These are phyloP conservation scores for Cutaneotrichosporon dermatis DNA, from an alignment of 1,284 basidiomycete species.

Conservation along the genomic window DNA sequence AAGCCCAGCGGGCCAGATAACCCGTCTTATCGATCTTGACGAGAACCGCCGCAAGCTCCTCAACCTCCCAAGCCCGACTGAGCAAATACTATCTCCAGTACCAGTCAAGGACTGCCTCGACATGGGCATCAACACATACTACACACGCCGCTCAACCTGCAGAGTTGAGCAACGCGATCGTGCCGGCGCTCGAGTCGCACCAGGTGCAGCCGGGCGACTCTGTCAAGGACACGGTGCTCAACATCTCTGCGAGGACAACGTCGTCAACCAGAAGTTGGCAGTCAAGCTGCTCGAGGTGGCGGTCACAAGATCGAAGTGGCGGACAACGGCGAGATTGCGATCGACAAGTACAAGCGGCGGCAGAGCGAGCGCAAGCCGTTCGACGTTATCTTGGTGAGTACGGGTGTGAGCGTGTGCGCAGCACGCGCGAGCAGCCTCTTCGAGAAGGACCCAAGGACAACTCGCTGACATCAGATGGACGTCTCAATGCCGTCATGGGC, in stretches of 20 bases:
- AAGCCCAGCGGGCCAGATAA: conserved; percentile 34
- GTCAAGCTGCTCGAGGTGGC: conserved; percentile 97
- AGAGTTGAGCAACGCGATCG: conserved; percentile 89
- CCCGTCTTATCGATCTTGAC: conserved; percentile 45
- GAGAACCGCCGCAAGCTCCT: conserved; percentile 40
- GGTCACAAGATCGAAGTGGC: conserved; percentile 96
- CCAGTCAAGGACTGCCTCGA: conserved; percentile 50
- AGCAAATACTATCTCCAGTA: conserved; percentile 45
- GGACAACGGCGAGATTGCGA: conserved; percentile 76
- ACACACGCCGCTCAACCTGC: conserved; percentile 82
- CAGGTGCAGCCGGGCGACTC: conserved; percentile 71
- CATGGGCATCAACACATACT: conserved; percentile 49
- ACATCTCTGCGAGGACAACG: conserved; percentile 94
- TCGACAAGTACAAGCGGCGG: conserved; percentile 46
- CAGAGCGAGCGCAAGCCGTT: conserved; percentile 58
- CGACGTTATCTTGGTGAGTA: conserved; percentile 75
- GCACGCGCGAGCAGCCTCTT: too few species aligned
- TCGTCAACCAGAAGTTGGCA: conserved; percentile 89
- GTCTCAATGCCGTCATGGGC: conserved; percentile 89
- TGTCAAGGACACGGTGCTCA: conserved; percentile 80
- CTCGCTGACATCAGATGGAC: conserved; percentile 69
- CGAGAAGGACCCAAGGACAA: too few species aligned
- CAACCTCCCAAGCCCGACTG: conserved; percentile 37
- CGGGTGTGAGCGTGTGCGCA: too few species aligned
- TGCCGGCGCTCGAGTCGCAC: conserved; percentile 92